Evolutionary conservation across 495 filamentous ascomycete genomes (phyloP), one percentile per base, ranked within the genome.

Genomic region (Aspergillus cristatus): DNA sequence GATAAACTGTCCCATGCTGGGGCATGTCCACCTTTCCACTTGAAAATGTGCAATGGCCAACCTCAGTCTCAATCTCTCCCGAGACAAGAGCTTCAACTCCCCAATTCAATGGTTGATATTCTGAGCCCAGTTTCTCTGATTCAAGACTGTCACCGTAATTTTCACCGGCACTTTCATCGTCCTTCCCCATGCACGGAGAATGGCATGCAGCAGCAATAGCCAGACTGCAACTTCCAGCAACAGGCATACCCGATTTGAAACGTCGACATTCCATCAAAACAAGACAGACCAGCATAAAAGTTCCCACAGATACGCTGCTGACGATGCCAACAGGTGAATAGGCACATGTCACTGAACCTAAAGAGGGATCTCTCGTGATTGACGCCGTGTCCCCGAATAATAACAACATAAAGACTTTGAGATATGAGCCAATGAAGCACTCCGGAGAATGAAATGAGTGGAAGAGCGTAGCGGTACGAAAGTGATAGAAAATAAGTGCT

Each of bases 1-100:
- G n/a, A n/a, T n/a, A n/a, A n/a, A n/a, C n/a, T n/a, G n/a, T n/a
- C n/a, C n/a, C n/a, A n/a, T n/a, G n/a, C n/a, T n/a, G n/a, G n/a
- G n/a, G n/a, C n/a, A n/a, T n/a, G n/a, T 18, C 15, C 18, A 24
- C 18, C 67, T 77, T 41, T 70, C 65, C 7, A 77, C 75, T 31
- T 79, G 24, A 6, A 26, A 26, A 26, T 6, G 24, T 6, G 11
- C 24, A 26, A 11, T 26, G 24, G 6, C 11, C 11, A 26, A 26
- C n/a, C n/a, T n/a, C n/a, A 26, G 24, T 6, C 6, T 6, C 24
- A 6, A 26, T 26, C 78, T 37, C 49, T 42, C 1, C 48, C 51
- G 47, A 43, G n/a, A n/a, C n/a, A n/a, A n/a, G n/a, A n/a, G n/a
- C n/a, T n/a, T n/a, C 76, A 7, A 64, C 68, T 13, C 76, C 75